Evolutionary conservation across 257 asterid genomes (phyloP).

Genomic region (Solanum chmielewskii): DNA sequence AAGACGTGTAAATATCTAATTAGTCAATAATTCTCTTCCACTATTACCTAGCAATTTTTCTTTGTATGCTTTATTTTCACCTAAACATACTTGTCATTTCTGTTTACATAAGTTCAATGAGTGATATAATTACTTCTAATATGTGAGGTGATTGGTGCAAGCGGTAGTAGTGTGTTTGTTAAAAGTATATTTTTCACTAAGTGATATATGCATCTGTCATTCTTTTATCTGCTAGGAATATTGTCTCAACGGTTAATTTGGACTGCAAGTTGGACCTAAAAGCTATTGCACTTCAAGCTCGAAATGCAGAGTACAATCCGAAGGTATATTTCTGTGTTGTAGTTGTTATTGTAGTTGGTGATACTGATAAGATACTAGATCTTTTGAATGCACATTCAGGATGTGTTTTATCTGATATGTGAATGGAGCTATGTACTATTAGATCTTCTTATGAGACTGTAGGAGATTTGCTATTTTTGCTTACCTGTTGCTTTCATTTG

Average conservation of each 20-base stretch:
- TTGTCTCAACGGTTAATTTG: slow-evolving; percentile 87
- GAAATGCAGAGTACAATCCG: slow-evolving; percentile 90
- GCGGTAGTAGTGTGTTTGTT: neutral
- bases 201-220: neutral
- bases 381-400: neutral
- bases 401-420: neutral
- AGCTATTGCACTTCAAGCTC: slow-evolving; percentile 83
- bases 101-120: neutral
- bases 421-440: neutral
- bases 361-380: neutral
- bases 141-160: neutral
- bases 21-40: neutral
- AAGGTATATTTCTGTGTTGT: slow-evolving; percentile 33
- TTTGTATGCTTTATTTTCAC: neutral
- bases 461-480: neutral
- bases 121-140: neutral
- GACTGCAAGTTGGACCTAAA: slow-evolving; percentile 88
- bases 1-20: neutral
- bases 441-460: neutral
- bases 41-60: neutral
- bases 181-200: neutral
- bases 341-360: neutral
- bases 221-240: slow-evolving; percentile 36
- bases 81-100: neutral
- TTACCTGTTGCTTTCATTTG: neutral